Percentiles rank a stretch among this genome's conserved stretches.
phyloP scores from a whole-genome alignment of 306 rosid genomes.

The Castanea crenata region DNA sequence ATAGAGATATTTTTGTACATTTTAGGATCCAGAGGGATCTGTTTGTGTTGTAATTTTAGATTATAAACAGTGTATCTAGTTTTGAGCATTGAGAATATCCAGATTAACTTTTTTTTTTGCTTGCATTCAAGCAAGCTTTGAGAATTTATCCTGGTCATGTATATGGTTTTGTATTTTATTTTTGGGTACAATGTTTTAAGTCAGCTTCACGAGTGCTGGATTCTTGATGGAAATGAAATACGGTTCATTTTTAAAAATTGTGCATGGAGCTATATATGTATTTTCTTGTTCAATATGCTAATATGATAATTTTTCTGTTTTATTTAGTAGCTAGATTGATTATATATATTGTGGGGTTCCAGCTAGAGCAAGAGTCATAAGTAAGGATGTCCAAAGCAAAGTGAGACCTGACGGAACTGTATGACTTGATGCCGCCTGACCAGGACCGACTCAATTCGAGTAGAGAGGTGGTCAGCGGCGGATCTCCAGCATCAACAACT shows the following conservation, averaged over 20 bases:
- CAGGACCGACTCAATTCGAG: too few species aligned
- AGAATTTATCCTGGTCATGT: conserved; percentile 33
- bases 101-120: conserved; percentile 21
- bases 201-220: conserved; percentile 10
- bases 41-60: conserved; percentile 50
- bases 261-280: not conserved
- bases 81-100: conserved; percentile 50
- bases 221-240: conserved; percentile 15
- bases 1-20: conserved; percentile 48
- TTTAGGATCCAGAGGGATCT: conserved; percentile 39
- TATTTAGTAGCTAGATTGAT: too few species aligned
- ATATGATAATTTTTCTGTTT: too few species aligned
- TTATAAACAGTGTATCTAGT: conserved; percentile 46
- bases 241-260: not conserved
- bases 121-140: conserved; percentile 28
- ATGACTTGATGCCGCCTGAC: too few species aligned
- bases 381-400: too few species aligned
- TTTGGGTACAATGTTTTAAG: not conserved
- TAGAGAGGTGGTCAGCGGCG: too few species aligned
- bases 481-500: too few species aligned
- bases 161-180: conserved; percentile 20
- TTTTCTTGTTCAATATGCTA: too few species aligned
- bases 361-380: too few species aligned
- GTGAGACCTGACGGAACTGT: too few species aligned
- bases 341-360: too few species aligned